Percentiles rank a stretch among this genome's conserved stretches.
phyloP scores from a whole-genome alignment of 352 stramenopile species.

The Phytophthora vignae region DNA sequence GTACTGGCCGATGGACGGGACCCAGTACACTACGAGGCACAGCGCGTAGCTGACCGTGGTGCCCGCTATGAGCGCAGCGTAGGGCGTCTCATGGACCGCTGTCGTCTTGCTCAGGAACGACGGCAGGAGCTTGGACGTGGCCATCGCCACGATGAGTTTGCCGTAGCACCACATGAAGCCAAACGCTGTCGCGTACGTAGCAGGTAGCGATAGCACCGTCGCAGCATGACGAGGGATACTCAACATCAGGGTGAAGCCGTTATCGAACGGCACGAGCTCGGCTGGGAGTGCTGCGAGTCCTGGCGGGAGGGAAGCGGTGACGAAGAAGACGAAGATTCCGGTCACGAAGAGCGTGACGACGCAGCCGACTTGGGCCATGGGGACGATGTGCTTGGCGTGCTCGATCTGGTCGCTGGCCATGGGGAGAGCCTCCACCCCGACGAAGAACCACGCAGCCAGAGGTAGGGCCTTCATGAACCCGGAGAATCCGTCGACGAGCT shows the following conservation, averaged over 20 bases:
- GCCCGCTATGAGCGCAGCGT: conserved; percentile 35
- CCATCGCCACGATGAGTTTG: conserved; percentile 61
- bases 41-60: conserved; percentile 41
- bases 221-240: conserved; percentile 19
- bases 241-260: conserved; percentile 46
- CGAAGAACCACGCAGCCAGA: conserved; percentile 55
- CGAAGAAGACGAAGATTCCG: conserved; percentile 44
- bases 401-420: conserved; percentile 46
- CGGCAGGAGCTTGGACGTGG: conserved; percentile 48
- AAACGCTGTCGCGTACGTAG: conserved; percentile 60
- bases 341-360: conserved; percentile 51
- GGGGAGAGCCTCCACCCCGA: conserved; percentile 50
- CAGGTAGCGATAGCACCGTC: conserved; percentile 52
- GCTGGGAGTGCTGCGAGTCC: conserved; percentile 31
- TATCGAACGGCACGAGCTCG: conserved; percentile 44
- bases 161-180: conserved; percentile 69
- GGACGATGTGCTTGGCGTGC: conserved; percentile 50
- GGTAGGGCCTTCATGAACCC: conserved; percentile 49
- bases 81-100: conserved; percentile 17
- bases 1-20: conserved; percentile 28
- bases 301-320: conserved; percentile 41
- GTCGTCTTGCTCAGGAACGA: conserved; percentile 36
- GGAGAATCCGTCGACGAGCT: conserved; percentile 29
- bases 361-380: conserved; percentile 51
- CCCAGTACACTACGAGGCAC: conserved; percentile 44